A percentile compares a stretch with the other conserved stretches of the same genome.
Conservation (phyloP, 306 rosid genomes). For the Adenanthera pavonina region DNA sequence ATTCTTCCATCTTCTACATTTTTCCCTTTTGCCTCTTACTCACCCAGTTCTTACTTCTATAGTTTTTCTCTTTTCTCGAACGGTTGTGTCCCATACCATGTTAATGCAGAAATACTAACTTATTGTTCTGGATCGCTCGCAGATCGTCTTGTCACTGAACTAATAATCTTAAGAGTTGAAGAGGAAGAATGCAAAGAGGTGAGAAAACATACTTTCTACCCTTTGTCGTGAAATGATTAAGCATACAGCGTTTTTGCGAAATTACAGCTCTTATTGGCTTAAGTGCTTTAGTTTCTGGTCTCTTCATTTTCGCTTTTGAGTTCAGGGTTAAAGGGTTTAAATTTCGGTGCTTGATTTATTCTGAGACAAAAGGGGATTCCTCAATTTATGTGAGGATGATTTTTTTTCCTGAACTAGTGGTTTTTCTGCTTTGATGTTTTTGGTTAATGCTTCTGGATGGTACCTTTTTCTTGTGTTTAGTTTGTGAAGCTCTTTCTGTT, state of each 20-base stretch:
- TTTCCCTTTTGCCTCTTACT: neutral
- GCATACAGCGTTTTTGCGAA: neutral
- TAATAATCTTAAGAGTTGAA: neutral
- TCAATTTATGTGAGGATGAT: constrained; percentile 29
- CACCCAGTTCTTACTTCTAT: neutral
- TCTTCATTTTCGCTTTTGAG: constrained; percentile 8
- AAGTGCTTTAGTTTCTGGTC: neutral
- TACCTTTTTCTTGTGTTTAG: constrained; percentile 41
- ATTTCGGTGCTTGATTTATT: constrained; percentile 13
- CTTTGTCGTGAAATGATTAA: constrained; percentile 2
- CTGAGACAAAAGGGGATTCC: constrained; percentile 6
- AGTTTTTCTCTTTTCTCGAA: constrained; percentile 16
- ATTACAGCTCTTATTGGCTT: neutral
- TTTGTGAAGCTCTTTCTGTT: constrained; percentile 12
- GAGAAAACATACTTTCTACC: constrained; percentile 16
- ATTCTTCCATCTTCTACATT: constrained; percentile 21
- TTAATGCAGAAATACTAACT: constrained; percentile 10
- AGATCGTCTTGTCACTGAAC: constrained; percentile 15
- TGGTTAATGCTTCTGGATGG: constrained; percentile 43
- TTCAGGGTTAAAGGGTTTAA: constrained; percentile 25
- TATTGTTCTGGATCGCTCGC: constrained; percentile 38
- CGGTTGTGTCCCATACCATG: constrained; percentile 17
- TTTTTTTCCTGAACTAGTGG: constrained; percentile 19
- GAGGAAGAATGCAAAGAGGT: constrained; percentile 25
- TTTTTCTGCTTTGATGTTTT: constrained; percentile 39